A percentile compares a stretch with the other conserved stretches of the same genome.
Evolutionary conservation across 148 eudicot genomes (phyloP).

Genomic region (Beta vulgaris): DNA sequence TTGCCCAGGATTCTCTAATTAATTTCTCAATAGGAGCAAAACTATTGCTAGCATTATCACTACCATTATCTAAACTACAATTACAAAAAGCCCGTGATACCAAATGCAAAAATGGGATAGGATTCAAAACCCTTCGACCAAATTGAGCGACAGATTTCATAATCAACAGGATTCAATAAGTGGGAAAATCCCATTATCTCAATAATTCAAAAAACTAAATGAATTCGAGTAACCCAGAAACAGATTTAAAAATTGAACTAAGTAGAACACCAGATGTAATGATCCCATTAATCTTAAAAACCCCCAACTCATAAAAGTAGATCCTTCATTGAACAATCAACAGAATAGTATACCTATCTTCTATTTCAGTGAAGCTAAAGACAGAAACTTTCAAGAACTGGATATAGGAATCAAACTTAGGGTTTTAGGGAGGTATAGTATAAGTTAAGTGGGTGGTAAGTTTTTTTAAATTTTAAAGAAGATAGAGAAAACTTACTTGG

Average conservation of each 20-base stretch:
- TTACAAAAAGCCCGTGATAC: constrained; percentile 41
- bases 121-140: constrained; percentile 38
- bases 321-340: constrained; percentile 9
- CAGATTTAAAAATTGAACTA: constrained; percentile 22
- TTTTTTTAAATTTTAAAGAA: not conserved
- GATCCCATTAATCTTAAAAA: constrained; percentile 27
- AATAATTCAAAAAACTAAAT: constrained; percentile 1
- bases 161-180: constrained; percentile 22
- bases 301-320: constrained; percentile 1
- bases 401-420: not conserved
- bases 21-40: constrained; percentile 44
- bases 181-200: constrained; percentile 35
- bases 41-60: constrained; percentile 37
- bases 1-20: constrained; percentile 43
- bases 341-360: not conserved
- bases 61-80: constrained; percentile 28
- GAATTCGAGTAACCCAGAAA: constrained; percentile 25
- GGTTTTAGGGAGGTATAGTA: constrained; percentile 5
- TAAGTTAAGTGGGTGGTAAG: not conserved
- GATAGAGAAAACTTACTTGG: constrained; percentile 24
- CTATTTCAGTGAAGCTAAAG: not conserved
- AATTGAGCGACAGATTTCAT: constrained; percentile 53
- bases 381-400: not conserved
- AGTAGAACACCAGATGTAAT: constrained; percentile 13
- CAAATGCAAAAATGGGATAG: constrained; percentile 25